Evolutionary conservation across 257 asterid genomes (phyloP).

Genomic region (Nicotiana sylvestris): DNA sequence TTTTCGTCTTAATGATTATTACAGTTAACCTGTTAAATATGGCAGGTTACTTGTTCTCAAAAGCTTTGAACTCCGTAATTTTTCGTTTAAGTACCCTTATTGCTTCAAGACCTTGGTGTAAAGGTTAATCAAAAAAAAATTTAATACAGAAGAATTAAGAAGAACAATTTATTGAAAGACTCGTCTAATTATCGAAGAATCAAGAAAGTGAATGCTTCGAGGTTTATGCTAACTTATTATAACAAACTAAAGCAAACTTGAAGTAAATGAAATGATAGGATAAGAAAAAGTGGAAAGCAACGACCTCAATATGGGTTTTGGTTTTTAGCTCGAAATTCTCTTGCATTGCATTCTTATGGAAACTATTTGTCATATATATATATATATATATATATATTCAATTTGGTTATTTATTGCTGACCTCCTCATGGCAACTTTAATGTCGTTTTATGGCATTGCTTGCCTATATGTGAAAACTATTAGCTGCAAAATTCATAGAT

Average conservation of each 20-base stretch:
- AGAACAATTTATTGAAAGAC: background rate
- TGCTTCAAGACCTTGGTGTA: too few relatives aligned
- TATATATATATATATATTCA: background rate
- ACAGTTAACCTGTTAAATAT: too few relatives aligned
- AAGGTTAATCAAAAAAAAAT: too few relatives aligned
- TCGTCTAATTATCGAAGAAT: background rate
- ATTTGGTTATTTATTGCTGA: background rate
- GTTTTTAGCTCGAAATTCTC: slow-evolving; percentile 4
- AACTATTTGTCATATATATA: background rate
- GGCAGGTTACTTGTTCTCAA: too few relatives aligned
- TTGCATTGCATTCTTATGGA: slow-evolving; percentile 2
- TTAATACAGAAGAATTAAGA: background rate
- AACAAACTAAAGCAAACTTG: slow-evolving; percentile 1
- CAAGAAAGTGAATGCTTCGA: background rate
- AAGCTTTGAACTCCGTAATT: background rate
- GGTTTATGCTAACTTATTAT: background rate
- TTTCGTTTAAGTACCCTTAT: background rate
- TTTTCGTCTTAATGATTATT: too few relatives aligned
- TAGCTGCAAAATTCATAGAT: background rate
- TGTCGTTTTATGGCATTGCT: background rate
- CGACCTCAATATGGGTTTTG: slow-evolving; percentile 1
- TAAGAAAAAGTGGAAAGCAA: background rate
- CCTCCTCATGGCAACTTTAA: background rate
- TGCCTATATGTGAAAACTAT: background rate
- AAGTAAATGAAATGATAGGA: slow-evolving; percentile 11